These are phyloP conservation scores for Diaporthe helianthi DNA, from an alignment of 2,329 filamentous ascomycete species.

Conservation along the genomic window DNA sequence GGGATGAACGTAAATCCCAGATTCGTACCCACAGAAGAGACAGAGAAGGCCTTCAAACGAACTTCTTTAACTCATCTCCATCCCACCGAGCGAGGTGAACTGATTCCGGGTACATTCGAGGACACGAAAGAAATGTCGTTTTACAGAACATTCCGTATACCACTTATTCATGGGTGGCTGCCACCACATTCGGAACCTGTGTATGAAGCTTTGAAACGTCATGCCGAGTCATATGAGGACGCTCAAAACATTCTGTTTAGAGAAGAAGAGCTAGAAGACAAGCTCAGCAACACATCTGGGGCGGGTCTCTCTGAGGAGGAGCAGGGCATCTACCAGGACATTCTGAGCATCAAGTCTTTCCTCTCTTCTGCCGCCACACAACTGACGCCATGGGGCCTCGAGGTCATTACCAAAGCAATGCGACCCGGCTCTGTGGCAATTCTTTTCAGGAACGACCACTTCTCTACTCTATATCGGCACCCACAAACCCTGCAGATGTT, in stretches of 20 bases:
- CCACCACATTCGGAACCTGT: conserved; percentile 71
- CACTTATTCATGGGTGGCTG: conserved; percentile 92
- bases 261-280: conserved; percentile 87
- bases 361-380: conserved; percentile 84
- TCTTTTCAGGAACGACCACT: conserved; percentile 96
- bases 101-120: conserved; percentile 78
- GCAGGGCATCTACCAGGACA: conserved; percentile 81
- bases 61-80: conserved; percentile 61
- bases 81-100: conserved; percentile 55
- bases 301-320: conserved; percentile 74
- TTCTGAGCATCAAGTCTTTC: conserved; percentile 83
- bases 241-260: conserved; percentile 87
- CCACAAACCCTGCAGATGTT: conserved; percentile 77
- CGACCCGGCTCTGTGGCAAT: conserved; percentile 84
- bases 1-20: conserved; percentile 98
- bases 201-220: conserved; percentile 73
- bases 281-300: conserved; percentile 61
- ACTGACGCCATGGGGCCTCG: conserved; percentile 80
- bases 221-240: conserved; percentile 87
- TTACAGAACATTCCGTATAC: conserved; percentile 87
- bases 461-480: conserved; percentile 91
- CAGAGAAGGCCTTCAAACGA: conserved; percentile 55
- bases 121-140: conserved; percentile 87
- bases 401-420: conserved; percentile 74
- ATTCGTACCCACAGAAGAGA: conserved; percentile 69